Evolutionary conservation across 805 yeast species (phyloP), one percentile per base, ranked within the genome.

Genomic region (Metschnikowia picachoensis): DNA sequence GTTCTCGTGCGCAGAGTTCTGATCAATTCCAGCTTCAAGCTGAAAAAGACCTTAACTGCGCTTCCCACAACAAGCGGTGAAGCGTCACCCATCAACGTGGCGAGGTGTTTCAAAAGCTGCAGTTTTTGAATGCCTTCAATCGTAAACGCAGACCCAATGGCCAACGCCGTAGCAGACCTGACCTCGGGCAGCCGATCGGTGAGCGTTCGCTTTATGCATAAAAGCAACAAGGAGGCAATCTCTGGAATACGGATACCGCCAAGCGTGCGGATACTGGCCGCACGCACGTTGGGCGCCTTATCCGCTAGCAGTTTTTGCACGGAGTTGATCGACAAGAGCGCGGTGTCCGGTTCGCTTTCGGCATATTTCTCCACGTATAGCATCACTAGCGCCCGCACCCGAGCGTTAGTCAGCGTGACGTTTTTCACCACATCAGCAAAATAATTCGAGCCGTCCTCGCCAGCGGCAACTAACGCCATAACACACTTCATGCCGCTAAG

Each of bases 381-480:
- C 65, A 87, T 80, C 2, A 90, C 96, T 61, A 92, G 73, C 54
- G 84, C 80, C 49, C 87, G 79, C 28, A 88, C 78, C 51, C 82
- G 84, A 46, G 81, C 79, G 39, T 70, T 65, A 5, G 73, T 55
- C 15, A 92, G 82, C 7, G 88, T 85, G 31, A 91, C 82, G 62
- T 90, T 90, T 64, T 91, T 92, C 46, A 94, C 85, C 5, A 94
- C 94, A 58, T 87, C 91, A 0, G 97, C 89, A 71, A 88, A 92
- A 59, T 64, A 72, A 14, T 59, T 59, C 28, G 60, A 41, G n/a
- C 65, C 76, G 45, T 71, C 75, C 43, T 61, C 75, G 8, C 75
- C 76, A 40, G 67, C 53, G 0, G 75, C 58, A 14, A 72, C 60
- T 32, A 68, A 52, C n/a, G 73, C 62, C 28, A 68, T 61, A 25